These are phyloP conservation scores for Typha latifolia DNA, from an alignment of 176 grass and related monocot species.

Conservation along the genomic window DNA sequence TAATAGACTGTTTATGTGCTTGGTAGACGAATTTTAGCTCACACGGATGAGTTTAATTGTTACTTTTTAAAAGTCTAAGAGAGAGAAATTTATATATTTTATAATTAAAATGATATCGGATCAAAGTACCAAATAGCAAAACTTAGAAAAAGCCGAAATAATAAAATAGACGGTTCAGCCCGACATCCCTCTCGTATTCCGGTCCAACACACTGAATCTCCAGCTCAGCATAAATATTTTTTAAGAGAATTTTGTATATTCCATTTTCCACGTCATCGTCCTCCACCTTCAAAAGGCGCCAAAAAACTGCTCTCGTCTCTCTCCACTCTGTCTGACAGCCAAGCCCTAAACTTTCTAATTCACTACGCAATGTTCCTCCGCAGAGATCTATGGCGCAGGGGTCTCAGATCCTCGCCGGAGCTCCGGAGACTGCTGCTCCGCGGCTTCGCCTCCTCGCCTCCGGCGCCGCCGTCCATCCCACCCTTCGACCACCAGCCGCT, in stretches of 20 bases:
- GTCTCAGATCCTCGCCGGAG: slow-evolving; percentile 19
- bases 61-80: too few relatives aligned
- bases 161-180: neutral
- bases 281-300: neutral
- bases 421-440: slow-evolving; percentile 11
- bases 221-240: neutral
- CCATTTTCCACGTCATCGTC: slow-evolving; percentile 15
- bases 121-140: too few relatives aligned
- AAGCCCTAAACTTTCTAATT: neutral
- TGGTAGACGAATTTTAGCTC: too few relatives aligned
- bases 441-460: slow-evolving; percentile 5
- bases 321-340: too few relatives aligned
- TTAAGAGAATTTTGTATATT: neutral
- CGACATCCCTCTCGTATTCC: neutral
- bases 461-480: slow-evolving; percentile 38
- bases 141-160: too few relatives aligned
- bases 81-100: too few relatives aligned
- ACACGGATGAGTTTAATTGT: too few relatives aligned
- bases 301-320: neutral
- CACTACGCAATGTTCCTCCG: slow-evolving; percentile 14
- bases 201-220: neutral
- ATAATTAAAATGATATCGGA: too few relatives aligned
- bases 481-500: slow-evolving; percentile 63
- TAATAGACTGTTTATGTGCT: too few relatives aligned
- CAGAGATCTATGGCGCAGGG: slow-evolving; percentile 17